These are phyloP conservation scores for Boletus coccyginus DNA, from an alignment of 768 basidiomycete genomes.

Conservation along the genomic window DNA sequence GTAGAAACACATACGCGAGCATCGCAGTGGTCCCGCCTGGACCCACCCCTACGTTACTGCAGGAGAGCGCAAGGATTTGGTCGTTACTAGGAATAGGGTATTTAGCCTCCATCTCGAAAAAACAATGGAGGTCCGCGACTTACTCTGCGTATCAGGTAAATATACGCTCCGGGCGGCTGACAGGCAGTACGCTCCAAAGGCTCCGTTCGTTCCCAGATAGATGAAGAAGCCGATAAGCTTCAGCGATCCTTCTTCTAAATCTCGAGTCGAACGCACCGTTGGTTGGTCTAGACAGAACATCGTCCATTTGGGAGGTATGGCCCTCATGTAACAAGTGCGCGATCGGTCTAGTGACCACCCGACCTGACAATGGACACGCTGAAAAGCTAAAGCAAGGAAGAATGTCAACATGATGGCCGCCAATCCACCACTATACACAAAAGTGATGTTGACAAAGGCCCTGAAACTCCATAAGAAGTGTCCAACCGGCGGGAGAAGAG, in stretches of 20 bases:
- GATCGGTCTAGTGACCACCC: constrained; percentile 12
- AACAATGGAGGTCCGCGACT: constrained; percentile 13
- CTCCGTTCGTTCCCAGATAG: constrained; percentile 16
- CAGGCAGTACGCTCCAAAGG: constrained; percentile 14
- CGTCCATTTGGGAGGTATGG: constrained; percentile 12
- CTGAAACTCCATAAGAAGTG: constrained; percentile 18
- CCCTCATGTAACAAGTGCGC: constrained; percentile 20
- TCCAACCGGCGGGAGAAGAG: constrained; percentile 28
- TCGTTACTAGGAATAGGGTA: constrained; percentile 36
- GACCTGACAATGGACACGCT: constrained; percentile 8
- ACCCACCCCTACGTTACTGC: constrained; percentile 72
- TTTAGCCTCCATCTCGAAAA: constrained; percentile 31
- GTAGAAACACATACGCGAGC: constrained; percentile 60
- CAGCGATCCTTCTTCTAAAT: constrained; percentile 19
- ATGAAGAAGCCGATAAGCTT: constrained; percentile 25
- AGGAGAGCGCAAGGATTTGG: constrained; percentile 59
- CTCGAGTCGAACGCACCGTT: constrained; percentile 10
- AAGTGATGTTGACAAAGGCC: constrained; percentile 21
- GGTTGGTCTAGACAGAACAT: constrained; percentile 11
- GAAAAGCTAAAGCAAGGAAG: constrained; percentile 22
- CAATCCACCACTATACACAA: constrained; percentile 18
- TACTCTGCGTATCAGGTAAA: constrained; percentile 17
- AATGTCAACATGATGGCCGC: constrained; percentile 22
- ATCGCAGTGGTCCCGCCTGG: constrained; percentile 80
- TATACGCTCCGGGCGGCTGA: constrained; percentile 20